These are phyloP conservation scores for Helenozyma baotianmanensis DNA, from an alignment of 805 yeast species.

Conservation along the genomic window DNA sequence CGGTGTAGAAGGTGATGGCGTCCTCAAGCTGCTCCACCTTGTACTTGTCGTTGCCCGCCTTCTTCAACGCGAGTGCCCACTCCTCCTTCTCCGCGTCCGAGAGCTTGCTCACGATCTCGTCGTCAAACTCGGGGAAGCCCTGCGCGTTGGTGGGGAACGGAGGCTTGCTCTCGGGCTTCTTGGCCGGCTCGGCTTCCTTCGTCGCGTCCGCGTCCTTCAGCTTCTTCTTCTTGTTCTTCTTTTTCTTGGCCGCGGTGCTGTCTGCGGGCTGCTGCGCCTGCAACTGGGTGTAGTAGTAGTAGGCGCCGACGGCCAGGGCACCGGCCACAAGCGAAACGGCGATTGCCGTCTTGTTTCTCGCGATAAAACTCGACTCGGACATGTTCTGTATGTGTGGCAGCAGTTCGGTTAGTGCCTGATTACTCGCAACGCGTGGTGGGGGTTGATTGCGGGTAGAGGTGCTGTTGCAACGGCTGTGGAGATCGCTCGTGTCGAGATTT, in stretches of 20 bases:
- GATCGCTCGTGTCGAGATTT: too few relatives aligned
- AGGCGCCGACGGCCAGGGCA: constrained; percentile 61
- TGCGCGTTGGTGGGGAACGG: constrained; percentile 49
- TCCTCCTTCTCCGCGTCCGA: constrained; percentile 50
- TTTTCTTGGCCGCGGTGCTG: constrained; percentile 23
- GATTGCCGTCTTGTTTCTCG: constrained; percentile 58
- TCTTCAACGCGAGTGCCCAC: constrained; percentile 75
- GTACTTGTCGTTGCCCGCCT: constrained; percentile 81
- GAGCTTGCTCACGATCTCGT: constrained; percentile 42
- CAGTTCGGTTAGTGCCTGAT: too few relatives aligned
- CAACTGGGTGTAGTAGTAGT: constrained; percentile 40
- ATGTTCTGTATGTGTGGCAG: constrained; percentile 2
- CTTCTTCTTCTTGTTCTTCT: constrained; percentile 44
- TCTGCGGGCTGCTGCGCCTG: constrained; percentile 12
- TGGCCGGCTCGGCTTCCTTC: constrained; percentile 12
- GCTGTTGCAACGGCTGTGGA: too few relatives aligned
- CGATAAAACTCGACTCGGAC: constrained; percentile 32
- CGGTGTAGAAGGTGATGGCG: constrained; percentile 78
- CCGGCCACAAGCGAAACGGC: constrained; percentile 60
- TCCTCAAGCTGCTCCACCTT: constrained; percentile 61
- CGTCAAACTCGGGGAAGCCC: constrained; percentile 57
- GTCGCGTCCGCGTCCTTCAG: constrained; percentile 22
- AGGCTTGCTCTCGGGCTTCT: constrained; percentile 11
- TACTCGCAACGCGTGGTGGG: too few relatives aligned
- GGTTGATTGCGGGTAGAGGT: too few relatives aligned